A percentile compares a stretch with the other conserved stretches of the same genome.
Conservation (phyloP, 2,329 filamentous ascomycete species). For the Phoma sp. region DNA sequence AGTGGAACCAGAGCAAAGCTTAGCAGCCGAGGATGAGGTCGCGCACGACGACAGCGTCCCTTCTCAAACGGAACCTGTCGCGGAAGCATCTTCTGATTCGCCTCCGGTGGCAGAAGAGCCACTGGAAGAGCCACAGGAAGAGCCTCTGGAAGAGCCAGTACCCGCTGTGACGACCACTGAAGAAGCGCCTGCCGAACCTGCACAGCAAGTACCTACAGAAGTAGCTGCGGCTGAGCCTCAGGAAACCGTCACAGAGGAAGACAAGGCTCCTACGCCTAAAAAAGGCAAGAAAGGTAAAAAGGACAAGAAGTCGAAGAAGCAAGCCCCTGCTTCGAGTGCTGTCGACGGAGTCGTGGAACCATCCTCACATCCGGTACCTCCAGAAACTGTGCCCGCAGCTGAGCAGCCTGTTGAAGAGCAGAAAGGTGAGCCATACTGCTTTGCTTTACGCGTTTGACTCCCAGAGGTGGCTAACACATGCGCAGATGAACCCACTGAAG, state of each 20-base stretch:
- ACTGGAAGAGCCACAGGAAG: background rate
- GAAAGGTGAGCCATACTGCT: background rate
- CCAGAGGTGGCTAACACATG: background rate
- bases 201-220: background rate
- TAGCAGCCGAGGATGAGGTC: background rate
- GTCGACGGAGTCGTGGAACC: background rate
- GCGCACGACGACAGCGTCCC: background rate
- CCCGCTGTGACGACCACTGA: background rate
- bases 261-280: conserved; percentile 5
- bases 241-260: background rate
- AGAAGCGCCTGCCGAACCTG: background rate
- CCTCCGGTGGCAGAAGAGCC: background rate
- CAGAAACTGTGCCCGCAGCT: background rate
- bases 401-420: conserved; percentile 5
- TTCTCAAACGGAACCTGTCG: background rate
- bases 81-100: background rate
- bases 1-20: conserved; percentile 5
- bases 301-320: conserved; percentile 14
- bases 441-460: background rate
- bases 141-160: background rate
- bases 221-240: background rate
- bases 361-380: background rate
- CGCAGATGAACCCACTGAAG: conserved; percentile 7
- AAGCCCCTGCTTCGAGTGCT: background rate
- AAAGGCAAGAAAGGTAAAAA: conserved; percentile 15